Base-by-base conservation (phyloP, 2,329 filamentous ascomycete genomes). In the Microdochium paspali region DNA sequence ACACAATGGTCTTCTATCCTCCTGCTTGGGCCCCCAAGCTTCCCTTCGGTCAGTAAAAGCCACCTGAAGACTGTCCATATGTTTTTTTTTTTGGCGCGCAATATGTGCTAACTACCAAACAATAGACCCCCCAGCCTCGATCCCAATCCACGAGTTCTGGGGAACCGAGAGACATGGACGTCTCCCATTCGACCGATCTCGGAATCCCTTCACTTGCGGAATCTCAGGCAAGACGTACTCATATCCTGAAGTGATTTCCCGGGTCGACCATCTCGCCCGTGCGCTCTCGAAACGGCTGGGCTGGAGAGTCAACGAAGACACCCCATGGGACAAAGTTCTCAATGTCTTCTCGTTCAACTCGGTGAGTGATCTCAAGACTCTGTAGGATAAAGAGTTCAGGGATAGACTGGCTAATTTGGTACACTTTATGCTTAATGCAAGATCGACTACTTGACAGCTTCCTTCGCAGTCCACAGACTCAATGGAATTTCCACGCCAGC, bases 261-360 rank as follows among this genome's bases (percentile, higher is more conserved):
- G 83, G n/a, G 77, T 84, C 5, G 80, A 87, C 45, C 71, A 72
- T 46, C 71, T 89, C 13, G 75, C 85, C 20, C 74, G 82, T 44
- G 78, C 73, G 20, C 65, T 90, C 20, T 73, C 78, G 20, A 78
- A 82, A 54, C 80, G 87, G 54, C 68, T 90, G 49, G 82, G 79
- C 47, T 88, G 85, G 78, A 60, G 72, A n/a, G 77, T 83, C 2
- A 84, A 87, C 54, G 61, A 78, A 46, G 85, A 83, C 5, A 77
- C 78, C 0, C 84, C 88, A 58, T 90, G 83, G 80, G 85, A 90
- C 55, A 90, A 90, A 65, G 82, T 88, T 20, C 66, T 85, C 40
- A 82, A 73, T 3, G 70, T 89, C 31, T 90, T 86, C 65, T 82
- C 80, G 21, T 62, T 87, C 51, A 93, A 91, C 58, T 84, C 85